A percentile compares a stretch with the other conserved stretches of the same genome.
Evolutionary conservation across 2,329 filamentous ascomycete genomes (phyloP).

Genomic region (Aspergillus transmontanensis): DNA sequence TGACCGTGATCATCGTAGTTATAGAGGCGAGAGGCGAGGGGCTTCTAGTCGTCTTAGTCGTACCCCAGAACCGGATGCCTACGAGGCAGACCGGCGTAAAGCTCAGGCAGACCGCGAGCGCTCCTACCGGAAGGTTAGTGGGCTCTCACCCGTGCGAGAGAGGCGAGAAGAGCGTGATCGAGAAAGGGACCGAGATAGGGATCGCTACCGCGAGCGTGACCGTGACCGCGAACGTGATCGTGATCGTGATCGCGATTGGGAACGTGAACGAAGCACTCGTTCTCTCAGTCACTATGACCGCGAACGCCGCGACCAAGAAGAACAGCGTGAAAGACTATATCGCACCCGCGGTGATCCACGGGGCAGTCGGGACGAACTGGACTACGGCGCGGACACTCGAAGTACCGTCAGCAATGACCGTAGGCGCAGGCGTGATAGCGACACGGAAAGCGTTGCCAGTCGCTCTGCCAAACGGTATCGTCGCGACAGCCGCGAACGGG

Average conservation of each 20-base stretch:
- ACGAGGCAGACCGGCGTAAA: conserved; percentile 92
- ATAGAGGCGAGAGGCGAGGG: conserved; percentile 42
- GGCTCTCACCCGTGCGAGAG: conserved; percentile 54
- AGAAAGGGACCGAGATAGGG: conserved; percentile 35
- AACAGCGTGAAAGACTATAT: conserved; percentile 86
- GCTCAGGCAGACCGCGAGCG: conserved; percentile 92
- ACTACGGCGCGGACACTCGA: conserved; percentile 75
- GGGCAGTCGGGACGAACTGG: conserved; percentile 81
- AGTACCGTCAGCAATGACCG: conserved; percentile 66
- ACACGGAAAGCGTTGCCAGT: conserved; percentile 63
- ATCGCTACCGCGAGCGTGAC: conserved; percentile 45
- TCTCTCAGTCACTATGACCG: conserved; percentile 66
- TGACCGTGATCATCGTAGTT: conserved; percentile 60
- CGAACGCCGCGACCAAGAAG: conserved; percentile 83
- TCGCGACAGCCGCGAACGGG: conserved; percentile 43
- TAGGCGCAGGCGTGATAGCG: conserved; percentile 77
- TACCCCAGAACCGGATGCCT: conserved; percentile 88
- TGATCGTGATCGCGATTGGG: conserved; percentile 41
- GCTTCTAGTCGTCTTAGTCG: conserved; percentile 67
- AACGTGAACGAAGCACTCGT: conserved; percentile 36
- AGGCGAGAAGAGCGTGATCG: conserved; percentile 42
- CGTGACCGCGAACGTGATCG: conserved; percentile 42
- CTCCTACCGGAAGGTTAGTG: conserved; percentile 82
- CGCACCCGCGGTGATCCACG: conserved; percentile 78
- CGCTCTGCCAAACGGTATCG: conserved; percentile 63